A percentile compares a stretch with the other conserved stretches of the same genome.
Conservation (phyloP, 2,329 filamentous ascomycete genomes). For the Fusarium sp. region DNA sequence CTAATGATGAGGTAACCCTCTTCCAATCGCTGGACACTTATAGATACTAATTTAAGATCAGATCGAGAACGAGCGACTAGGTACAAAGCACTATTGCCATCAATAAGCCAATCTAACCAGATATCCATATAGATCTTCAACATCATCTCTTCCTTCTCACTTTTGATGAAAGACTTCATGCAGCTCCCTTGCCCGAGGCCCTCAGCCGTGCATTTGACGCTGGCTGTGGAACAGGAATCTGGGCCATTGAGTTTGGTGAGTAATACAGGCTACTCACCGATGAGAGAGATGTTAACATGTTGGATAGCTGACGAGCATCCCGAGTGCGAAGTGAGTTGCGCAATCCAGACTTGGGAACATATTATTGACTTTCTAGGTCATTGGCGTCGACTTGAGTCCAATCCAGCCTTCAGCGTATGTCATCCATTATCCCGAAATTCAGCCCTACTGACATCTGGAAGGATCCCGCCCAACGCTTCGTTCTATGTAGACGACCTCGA, state of each 20-base stretch:
- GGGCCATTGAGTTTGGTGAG: slow-evolving; percentile 36
- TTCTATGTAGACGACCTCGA: slow-evolving; percentile 33
- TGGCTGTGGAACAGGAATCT: slow-evolving; percentile 29
- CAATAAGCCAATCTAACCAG: no score
- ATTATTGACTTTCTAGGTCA: slow-evolving; percentile 1
- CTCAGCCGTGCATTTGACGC: slow-evolving; percentile 12
- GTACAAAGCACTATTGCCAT: neutral
- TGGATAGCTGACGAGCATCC: slow-evolving; percentile 31
- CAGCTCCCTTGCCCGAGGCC: neutral
- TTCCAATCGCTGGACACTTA: neutral
- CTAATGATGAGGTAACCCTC: slow-evolving; percentile 25
- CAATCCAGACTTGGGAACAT: fast-evolving
- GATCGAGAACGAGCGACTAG: slow-evolving; percentile 31
- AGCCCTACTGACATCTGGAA: neutral
- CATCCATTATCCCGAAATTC: fast-evolving
- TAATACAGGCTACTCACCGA: fast-evolving
- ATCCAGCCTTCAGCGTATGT: slow-evolving; percentile 27
- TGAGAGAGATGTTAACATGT: neutral
- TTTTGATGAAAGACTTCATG: slow-evolving; percentile 13
- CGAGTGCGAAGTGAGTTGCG: slow-evolving; percentile 14
- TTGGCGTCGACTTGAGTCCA: slow-evolving; percentile 29
- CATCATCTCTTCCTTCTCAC: slow-evolving; percentile 30
- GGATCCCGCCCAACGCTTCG: slow-evolving; percentile 20
- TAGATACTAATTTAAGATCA: neutral
- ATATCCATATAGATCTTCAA: slow-evolving; percentile 15